These are phyloP conservation scores for Strobilomyces dryophilus DNA, from an alignment of 768 basidiomycete genomes.

Conservation along the genomic window DNA sequence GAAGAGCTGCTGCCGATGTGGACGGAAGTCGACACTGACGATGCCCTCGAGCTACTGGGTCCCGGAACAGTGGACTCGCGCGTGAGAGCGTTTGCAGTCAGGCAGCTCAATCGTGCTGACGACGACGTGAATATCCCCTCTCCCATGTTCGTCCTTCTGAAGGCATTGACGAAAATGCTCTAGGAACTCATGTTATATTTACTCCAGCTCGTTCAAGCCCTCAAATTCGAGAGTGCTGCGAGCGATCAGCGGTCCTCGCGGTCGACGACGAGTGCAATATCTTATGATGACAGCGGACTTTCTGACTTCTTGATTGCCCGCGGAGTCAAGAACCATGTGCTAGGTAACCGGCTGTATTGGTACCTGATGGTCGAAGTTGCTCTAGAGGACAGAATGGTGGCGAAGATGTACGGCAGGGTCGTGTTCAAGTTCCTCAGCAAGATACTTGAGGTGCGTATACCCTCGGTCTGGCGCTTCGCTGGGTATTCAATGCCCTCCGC, in stretches of 20 bases:
- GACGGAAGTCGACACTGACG: slow-evolving; percentile 96
- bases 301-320: slow-evolving; percentile 88
- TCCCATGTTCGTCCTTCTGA: neutral
- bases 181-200: slow-evolving; percentile 92
- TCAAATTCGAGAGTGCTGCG: slow-evolving; percentile 89
- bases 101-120: slow-evolving; percentile 84
- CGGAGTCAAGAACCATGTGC: slow-evolving; percentile 74
- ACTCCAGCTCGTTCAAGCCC: slow-evolving; percentile 93
- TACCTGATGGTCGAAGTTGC: slow-evolving; percentile 97
- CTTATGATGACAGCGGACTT: slow-evolving; percentile 88
- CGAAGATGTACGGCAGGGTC: slow-evolving; percentile 91
- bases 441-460: slow-evolving; percentile 66
- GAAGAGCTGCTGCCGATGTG: slow-evolving; percentile 93
- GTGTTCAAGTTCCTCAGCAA: slow-evolving; percentile 88
- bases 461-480: neutral
- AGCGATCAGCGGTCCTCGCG: slow-evolving; percentile 75
- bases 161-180: neutral
- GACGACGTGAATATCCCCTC: slow-evolving; percentile 67
- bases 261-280: slow-evolving; percentile 67
- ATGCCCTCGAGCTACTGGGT: slow-evolving; percentile 91
- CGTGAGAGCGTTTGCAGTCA: slow-evolving; percentile 91
- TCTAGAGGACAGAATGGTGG: slow-evolving; percentile 76
- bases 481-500: neutral
- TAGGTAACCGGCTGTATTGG: slow-evolving; percentile 95
- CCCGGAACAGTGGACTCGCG: slow-evolving; percentile 87